Evolutionary conservation across 2,329 filamentous ascomycete genomes (phyloP).

Genomic region (Allantophomopsis cytisporea): DNA sequence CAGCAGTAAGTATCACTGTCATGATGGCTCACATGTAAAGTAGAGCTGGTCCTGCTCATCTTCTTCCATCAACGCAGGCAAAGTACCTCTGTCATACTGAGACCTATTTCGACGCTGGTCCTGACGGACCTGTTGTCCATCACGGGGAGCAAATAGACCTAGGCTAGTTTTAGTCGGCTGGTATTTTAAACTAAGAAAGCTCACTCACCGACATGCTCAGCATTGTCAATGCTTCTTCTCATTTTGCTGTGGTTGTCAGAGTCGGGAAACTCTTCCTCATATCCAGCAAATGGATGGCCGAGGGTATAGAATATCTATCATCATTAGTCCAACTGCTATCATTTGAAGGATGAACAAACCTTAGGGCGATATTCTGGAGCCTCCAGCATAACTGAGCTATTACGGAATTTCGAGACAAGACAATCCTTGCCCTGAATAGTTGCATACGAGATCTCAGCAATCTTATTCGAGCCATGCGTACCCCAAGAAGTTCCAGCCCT

Average conservation of each 20-base stretch:
- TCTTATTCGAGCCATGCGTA: constrained; percentile 38
- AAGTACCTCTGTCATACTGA: constrained; percentile 69
- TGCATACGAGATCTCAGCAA: constrained; percentile 89
- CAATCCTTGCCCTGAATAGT: constrained; percentile 91
- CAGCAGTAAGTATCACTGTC: no score
- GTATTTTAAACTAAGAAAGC: background rate
- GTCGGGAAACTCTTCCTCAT: constrained; percentile 62
- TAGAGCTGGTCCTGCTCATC: no score
- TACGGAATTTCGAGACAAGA: constrained; percentile 87
- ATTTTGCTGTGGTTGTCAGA: constrained; percentile 82
- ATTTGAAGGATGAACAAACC: constrained; percentile 27
- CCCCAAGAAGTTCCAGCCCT: constrained; percentile 36
- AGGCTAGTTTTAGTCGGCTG: background rate
- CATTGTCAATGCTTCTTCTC: constrained; percentile 77
- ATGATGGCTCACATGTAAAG: no score
- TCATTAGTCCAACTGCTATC: constrained; percentile 32
- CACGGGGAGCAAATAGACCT: constrained; percentile 73
- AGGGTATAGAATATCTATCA: constrained; percentile 39
- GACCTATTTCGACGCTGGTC: constrained; percentile 66
- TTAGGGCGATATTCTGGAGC: constrained; percentile 71
- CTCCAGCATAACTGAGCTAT: constrained; percentile 92
- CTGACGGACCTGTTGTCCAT: constrained; percentile 57
- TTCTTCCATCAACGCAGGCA: no score
- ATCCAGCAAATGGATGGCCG: constrained; percentile 39
- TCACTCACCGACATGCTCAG: constrained; percentile 63